Evolutionary conservation across 2,329 filamentous ascomycete species (phyloP), one percentile per base, ranked within the genome.

Genomic region (Talaromyces rugulosus): DNA sequence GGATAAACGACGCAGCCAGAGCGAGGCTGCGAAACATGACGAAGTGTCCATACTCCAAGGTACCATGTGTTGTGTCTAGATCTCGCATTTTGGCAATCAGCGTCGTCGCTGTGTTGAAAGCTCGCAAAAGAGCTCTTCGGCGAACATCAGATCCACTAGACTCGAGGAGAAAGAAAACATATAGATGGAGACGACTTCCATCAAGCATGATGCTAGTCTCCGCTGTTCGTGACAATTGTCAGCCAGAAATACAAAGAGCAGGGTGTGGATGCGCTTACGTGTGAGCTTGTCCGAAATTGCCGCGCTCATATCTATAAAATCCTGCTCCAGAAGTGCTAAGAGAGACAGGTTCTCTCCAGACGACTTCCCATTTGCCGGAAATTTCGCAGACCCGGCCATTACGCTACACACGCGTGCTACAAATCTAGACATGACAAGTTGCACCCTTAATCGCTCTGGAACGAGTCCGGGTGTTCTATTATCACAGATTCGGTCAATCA

Each of bases 361-460:
- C 5, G 18, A 28, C 52, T 56, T 33, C n/a, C 31, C 31, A 33
- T 56, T 40, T 14, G 52, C 30, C 27, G 65, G 27, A 9, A 16
- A 44, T 23, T 60, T 54, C 7, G 53, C 51, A 34, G 31, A 23
- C 16, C 36, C 63, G 18, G 58, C 55, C 42, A 63, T 62, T 40
- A 56, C 56, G 12, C 50, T 56, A 51, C 51, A 56, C 8, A 60
- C 59, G 7, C 62, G 60, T n/a, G 58, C 62, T 27, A 56, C 58
- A 52, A 64, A 66, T 8, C 60, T 57, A 52, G 62, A 50, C 12
- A 65, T 59, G 27, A 44, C 33, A 28, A 66, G 59, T 23, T 64
- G 62, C 6, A 65, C 55, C 28, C 59, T 44, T 2, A 65, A 30
- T 12, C 5, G 8, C 5, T 58, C 30, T 27, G 60, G 60, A 11